These are phyloP conservation scores for Nevesoporus exiguus DNA, from an alignment of 768 basidiomycete species.

Conservation along the genomic window DNA sequence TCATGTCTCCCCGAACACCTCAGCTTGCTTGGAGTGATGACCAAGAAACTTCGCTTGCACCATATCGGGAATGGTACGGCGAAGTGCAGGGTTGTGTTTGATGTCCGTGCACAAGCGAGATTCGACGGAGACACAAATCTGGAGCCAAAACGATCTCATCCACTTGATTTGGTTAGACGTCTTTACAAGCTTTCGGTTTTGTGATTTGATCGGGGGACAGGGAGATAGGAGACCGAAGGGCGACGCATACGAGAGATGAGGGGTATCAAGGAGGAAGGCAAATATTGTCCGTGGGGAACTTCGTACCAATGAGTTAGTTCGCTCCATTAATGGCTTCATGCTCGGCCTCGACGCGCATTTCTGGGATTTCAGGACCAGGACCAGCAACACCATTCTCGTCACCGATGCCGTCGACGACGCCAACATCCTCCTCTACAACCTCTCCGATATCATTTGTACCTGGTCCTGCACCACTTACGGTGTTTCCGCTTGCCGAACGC, in stretches of 20 bases:
- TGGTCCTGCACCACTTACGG: constrained; percentile 15
- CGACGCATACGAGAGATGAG: constrained; percentile 27
- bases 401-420: constrained; percentile 22
- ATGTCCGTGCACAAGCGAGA: constrained; percentile 4
- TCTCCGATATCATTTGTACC: constrained; percentile 18
- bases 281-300: constrained; percentile 26
- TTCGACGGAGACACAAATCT: constrained; percentile 30
- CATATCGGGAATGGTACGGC: constrained; percentile 3
- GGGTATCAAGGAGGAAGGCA: constrained; percentile 31
- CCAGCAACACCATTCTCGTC: constrained; percentile 23
- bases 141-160: constrained; percentile 47
- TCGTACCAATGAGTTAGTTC: constrained; percentile 15
- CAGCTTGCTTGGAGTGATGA: not conserved
- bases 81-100: constrained; percentile 9
- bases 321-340: constrained; percentile 25
- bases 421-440: constrained; percentile 23
- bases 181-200: constrained; percentile 35
- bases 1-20: constrained; percentile 18
- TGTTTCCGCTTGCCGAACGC: constrained; percentile 44
- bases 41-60: constrained; percentile 1
- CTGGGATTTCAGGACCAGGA: constrained; percentile 31
- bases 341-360: constrained; percentile 44
- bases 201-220: constrained; percentile 22
- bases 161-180: constrained; percentile 32
- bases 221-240: constrained; percentile 19